Evolutionary conservation across 495 filamentous ascomycete genomes (phyloP), one percentile per base, ranked within the genome.

Genomic region (Daldinia decipiens): DNA sequence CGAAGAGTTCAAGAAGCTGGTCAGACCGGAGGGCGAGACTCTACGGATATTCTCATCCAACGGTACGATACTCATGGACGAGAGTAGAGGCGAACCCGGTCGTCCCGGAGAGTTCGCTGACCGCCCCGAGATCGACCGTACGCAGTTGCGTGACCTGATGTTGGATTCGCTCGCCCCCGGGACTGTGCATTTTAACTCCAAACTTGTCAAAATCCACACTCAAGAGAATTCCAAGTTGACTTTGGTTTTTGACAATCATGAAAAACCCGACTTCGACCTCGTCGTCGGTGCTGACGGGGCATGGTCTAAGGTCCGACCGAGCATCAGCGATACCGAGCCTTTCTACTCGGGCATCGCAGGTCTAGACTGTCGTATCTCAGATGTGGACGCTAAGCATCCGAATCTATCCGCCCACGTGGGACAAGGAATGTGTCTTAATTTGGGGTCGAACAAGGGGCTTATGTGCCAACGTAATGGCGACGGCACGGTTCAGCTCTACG

Each of bases 401-500:
- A 19, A 45, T n/a, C 8, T 45, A 45, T 45, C 40, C 6, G 17
- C 40, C 1, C 40, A 45, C 40, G 40, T 45, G 40, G 40, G 40
- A 45, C 40, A 45, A 45, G 40, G 40, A 19, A 45, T 45, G 40
- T 45, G 40, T 9, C 40, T 45, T 45, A 45, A 45, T 45, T 45
- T 45, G 40, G 40, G 40, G 2, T 45, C 40, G 17, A 45, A 45
- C 40, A 45, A 45, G 40, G 40, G 40, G 40, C 40, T 45, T 1
- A 19, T 45, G 40, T 45, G 40, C 40, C 40, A 45, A 21, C 40
- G 40, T 6, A 45, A 45, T 1, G 17, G 40, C 3, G 40, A 45
- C 40, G 40, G 40, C 40, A 45, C 40, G 8, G 17, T 45, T 45
- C 40, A 45, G 40, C 40, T 45, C 6, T 45, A 45, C 40, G 40